Base-by-base conservation (phyloP, 768 basidiomycete genomes). In the Kwoniella newhampshirensis region DNA sequence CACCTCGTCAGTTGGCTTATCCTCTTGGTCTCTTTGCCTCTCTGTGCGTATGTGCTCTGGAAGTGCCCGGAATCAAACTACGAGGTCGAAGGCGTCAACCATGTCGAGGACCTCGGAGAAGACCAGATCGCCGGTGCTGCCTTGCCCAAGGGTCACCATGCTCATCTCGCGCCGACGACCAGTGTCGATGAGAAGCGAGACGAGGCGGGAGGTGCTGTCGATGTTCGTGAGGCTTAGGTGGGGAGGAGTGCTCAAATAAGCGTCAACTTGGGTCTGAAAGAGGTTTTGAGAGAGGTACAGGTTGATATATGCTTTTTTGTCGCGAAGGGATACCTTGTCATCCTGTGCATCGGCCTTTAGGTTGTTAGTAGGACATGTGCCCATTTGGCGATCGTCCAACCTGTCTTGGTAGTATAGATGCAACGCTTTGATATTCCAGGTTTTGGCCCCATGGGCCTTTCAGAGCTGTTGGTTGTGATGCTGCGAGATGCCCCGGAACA, bases 1-100 rank as follows among this genome's bases (percentile, higher is more conserved):
- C 70, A 68, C 54, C 66, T 77, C 21, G 59, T 59, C 23, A 65
- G 60, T n/a, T 59, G 60, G 54, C 42, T 66, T 12, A 52, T 68
- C 32, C 51, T 63, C 44, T 54, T 70, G 30, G 41, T 66, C 37
- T 66, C 64, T 20, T 57, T 71, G 6, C 65, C 70, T 8, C 66
- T 69, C 41, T 54, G 45, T 41, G 57, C 48, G 28, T 55, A 57
- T 26, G 59, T 70, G 30, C 60, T 70, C 32, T 62, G 49, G 42
- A 28, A 51, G n/a, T 32, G 36, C 42, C 55, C 46, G 1, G 66
- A 67, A 5, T 54, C 67, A 30, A 65, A 65, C 51, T 65, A 65
- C 60, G 63, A 58, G 6, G 63, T 64, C 60, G 62, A 70, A 28
- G 44, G 50, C 28, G 60, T 54, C 47, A 47, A 54, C n/a, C 55